These are phyloP conservation scores for Phytophthora kernoviae DNA, from an alignment of 352 stramenopile species.

Conservation along the genomic window DNA sequence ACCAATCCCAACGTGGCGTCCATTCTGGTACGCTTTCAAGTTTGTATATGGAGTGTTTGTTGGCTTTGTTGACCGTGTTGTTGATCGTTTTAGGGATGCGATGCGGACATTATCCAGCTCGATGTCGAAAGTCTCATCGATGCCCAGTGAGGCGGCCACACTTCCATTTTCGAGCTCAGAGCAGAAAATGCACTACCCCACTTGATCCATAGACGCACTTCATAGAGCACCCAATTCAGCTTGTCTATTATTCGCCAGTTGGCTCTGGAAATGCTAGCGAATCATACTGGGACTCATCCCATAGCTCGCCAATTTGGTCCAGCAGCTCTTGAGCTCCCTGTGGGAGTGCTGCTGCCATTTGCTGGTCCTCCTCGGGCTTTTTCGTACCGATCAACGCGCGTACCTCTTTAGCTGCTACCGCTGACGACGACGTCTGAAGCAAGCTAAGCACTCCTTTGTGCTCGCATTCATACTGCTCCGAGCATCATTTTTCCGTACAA, in stretches of 20 bases:
- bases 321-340: constrained; percentile 50
- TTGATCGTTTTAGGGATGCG: constrained; percentile 62
- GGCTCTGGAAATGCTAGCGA: constrained; percentile 63
- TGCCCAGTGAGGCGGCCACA: constrained; percentile 30
- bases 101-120: constrained; percentile 97
- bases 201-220: constrained; percentile 21
- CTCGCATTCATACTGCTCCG: constrained; percentile 65
- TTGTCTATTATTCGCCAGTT: constrained; percentile 10
- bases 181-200: not conserved
- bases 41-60: not conserved
- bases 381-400: constrained; percentile 7
- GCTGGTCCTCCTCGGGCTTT: constrained; percentile 4
- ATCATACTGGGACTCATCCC: constrained; percentile 84
- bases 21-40: constrained; percentile 73
- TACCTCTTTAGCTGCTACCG: constrained; percentile 41
- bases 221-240: constrained; percentile 7
- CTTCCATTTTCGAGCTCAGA: not conserved
- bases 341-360: constrained; percentile 23
- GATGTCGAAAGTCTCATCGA: constrained; percentile 94
- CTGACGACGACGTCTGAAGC: constrained; percentile 57
- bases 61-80: constrained; percentile 17
- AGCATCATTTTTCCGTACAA: constrained; percentile 59
- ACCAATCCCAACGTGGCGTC: constrained; percentile 95
- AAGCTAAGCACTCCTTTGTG: constrained; percentile 70
- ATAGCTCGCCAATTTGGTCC: constrained; percentile 74